phyloP scores from a whole-genome alignment of 805 yeast genomes.

The Deakozyma indianensis region DNA sequence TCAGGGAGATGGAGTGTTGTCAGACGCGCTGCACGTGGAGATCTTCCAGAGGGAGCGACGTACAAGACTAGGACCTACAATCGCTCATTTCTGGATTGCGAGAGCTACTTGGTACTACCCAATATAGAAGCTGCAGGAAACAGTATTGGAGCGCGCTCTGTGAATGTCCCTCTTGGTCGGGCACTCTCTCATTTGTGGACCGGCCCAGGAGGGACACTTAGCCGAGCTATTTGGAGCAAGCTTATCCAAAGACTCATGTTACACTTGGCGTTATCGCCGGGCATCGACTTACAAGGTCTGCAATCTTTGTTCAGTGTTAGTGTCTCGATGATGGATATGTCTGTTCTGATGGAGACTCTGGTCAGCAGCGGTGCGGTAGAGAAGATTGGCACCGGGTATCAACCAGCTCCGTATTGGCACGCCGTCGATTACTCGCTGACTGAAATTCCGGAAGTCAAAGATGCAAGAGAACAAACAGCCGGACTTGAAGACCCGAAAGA shows the following conservation, averaged over 20 bases:
- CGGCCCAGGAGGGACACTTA: background rate
- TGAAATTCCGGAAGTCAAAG: background rate
- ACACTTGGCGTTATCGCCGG: background rate
- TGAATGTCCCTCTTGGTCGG: background rate
- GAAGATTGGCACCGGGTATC: background rate
- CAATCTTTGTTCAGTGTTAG: background rate
- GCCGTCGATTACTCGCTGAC: background rate
- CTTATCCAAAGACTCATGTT: background rate
- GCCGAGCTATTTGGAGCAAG: background rate
- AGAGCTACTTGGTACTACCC: background rate
- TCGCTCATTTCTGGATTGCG: background rate
- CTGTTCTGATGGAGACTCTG: background rate
- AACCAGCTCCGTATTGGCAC: background rate
- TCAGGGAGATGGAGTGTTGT: background rate
- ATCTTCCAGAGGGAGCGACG: background rate
- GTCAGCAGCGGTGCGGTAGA: background rate
- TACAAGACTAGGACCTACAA: background rate
- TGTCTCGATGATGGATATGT: background rate
- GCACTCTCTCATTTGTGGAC: background rate
- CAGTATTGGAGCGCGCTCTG: too few species aligned
- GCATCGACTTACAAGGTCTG: background rate
- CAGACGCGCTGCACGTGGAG: background rate
- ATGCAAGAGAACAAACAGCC: too few species aligned
- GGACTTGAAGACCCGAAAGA: too few species aligned
- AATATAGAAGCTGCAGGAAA: background rate